Conservation (phyloP, 108 stramenopile species). For the Craspedostauros australis region DNA sequence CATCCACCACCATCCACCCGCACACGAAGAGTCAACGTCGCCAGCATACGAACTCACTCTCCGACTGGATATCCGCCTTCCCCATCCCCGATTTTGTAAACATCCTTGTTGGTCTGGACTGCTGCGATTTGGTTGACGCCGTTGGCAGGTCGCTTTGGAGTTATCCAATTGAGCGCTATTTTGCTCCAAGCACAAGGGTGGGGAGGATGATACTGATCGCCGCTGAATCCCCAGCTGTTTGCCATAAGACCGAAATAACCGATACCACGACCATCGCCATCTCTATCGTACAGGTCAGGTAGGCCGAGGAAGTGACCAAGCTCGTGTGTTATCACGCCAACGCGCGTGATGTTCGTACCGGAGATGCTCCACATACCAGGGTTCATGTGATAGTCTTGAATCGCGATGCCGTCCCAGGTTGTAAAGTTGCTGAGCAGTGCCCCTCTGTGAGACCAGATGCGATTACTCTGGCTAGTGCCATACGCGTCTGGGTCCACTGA, state of each 20-base stretch:
- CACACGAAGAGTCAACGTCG: too few relatives aligned
- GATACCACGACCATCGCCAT: slow-evolving; percentile 19
- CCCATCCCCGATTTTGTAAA: slow-evolving; percentile 20
- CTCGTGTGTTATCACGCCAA: slow-evolving; percentile 31
- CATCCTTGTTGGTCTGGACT: slow-evolving; percentile 9
- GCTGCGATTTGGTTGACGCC: slow-evolving; percentile 16
- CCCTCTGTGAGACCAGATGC: slow-evolving; percentile 35
- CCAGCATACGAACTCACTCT: too few relatives aligned
- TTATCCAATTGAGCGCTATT: slow-evolving; percentile 40
- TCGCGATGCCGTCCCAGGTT: too few relatives aligned
- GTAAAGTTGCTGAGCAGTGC: not conserved
- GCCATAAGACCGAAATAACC: slow-evolving; percentile 35
- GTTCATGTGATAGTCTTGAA: slow-evolving; percentile 22
- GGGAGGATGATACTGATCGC: slow-evolving; percentile 28
- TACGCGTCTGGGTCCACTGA: slow-evolving; percentile 37
- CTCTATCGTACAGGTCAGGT: slow-evolving; percentile 23
- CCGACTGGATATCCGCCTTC: slow-evolving; percentile 29
- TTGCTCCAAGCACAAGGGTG: slow-evolving; percentile 40
- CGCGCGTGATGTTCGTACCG: slow-evolving; percentile 22
- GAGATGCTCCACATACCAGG: slow-evolving; percentile 14
- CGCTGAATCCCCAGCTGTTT: slow-evolving; percentile 29
- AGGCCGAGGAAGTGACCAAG: too few relatives aligned
- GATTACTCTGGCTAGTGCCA: slow-evolving; percentile 2
- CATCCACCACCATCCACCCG: too few relatives aligned
- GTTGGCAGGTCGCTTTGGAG: slow-evolving; percentile 6